Evolutionary conservation across 495 filamentous ascomycete species (phyloP), one percentile per base, ranked within the genome.

Genomic region (Ascobolus immersus): DNA sequence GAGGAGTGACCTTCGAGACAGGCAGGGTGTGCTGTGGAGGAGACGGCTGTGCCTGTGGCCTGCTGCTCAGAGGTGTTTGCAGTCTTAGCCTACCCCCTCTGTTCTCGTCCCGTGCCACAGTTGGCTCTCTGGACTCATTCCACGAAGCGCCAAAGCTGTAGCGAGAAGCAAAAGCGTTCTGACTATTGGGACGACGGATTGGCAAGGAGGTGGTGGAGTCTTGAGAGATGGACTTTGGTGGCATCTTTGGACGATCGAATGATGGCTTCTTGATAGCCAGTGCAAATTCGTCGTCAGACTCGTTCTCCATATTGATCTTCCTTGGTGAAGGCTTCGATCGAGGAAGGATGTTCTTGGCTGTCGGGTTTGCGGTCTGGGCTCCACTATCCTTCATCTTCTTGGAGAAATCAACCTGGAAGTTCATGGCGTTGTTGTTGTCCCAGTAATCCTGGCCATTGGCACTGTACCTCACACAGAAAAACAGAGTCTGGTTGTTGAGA

Each of bases 61-160:
- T 49, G 35, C 41, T 15, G 37, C 46, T 33, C n/a, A n/a, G n/a
- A n/a, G n/a, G n/a, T n/a, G n/a, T n/a, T n/a, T n/a, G n/a, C 57
- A 58, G 64, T 57, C 43, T 60, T 56, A 20, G 60, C 42, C 48
- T 47, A 49, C 51, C 67, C 59, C 13, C 57, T 50, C 45, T 62
- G 28, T 46, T 57, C 32, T 61, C 58, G 21, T 35, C 55, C 56
- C 22, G 61, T 40, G 11, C 55, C 50, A 13, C 55, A 54, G 46
- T 71, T 73, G 39, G 55, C 69, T 40, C 25, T 11, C 14, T 27
- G 11, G 11, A n/a, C 25, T 27, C 25, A 32, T 60, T 71, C 21
- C 94, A 61, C 1, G 89, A 93, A 21, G 76, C 77, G 28, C 73
- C 68, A 46, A 96, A 93, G 52, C 93, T 82, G 51, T 96, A 96